phyloP scores from a whole-genome alignment of 2,329 filamentous ascomycete species.

The Talaromyces verruculosus region DNA sequence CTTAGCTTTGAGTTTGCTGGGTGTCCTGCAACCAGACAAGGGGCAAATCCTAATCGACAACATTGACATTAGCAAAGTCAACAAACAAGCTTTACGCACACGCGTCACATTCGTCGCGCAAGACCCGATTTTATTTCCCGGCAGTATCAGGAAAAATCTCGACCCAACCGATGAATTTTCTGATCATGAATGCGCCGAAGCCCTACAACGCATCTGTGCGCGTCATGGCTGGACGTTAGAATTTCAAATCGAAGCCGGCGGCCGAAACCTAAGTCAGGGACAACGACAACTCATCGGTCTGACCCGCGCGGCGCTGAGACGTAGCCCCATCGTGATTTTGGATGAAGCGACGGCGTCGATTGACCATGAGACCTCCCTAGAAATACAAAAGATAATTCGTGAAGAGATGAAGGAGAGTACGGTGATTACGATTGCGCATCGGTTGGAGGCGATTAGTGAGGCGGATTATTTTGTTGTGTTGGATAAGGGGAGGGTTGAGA shows the following conservation, averaged over 20 bases:
- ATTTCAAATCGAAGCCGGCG: constrained; percentile 60
- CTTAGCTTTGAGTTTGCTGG: constrained; percentile 62
- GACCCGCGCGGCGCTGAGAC: constrained; percentile 60
- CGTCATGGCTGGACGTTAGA: constrained; percentile 57
- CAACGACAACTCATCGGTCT: constrained; percentile 66
- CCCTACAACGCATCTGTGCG: constrained; percentile 50
- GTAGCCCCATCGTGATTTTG: constrained; percentile 63
- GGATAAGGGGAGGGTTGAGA: constrained; percentile 50
- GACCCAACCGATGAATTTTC: constrained; percentile 60
- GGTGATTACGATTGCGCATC: constrained; percentile 66
- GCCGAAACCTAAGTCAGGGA: constrained; percentile 60
- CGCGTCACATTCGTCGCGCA: constrained; percentile 67
- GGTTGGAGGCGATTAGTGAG: constrained; percentile 61
- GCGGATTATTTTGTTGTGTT: constrained; percentile 58
- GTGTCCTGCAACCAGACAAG: constrained; percentile 53
- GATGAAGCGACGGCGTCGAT: constrained; percentile 67
- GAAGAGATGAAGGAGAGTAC: constrained; percentile 48
- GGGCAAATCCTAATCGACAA: constrained; percentile 62
- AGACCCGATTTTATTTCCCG: constrained; percentile 65
- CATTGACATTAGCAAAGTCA: constrained; percentile 60
- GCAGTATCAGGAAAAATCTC: constrained; percentile 61
- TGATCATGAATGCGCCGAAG: constrained; percentile 53
- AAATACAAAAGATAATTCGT: constrained; percentile 39
- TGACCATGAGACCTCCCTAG: constrained; percentile 60
- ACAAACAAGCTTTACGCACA: constrained; percentile 59